phyloP scores from a whole-genome alignment of 164 flowering plant genomes.

The Saururus chinensis region DNA sequence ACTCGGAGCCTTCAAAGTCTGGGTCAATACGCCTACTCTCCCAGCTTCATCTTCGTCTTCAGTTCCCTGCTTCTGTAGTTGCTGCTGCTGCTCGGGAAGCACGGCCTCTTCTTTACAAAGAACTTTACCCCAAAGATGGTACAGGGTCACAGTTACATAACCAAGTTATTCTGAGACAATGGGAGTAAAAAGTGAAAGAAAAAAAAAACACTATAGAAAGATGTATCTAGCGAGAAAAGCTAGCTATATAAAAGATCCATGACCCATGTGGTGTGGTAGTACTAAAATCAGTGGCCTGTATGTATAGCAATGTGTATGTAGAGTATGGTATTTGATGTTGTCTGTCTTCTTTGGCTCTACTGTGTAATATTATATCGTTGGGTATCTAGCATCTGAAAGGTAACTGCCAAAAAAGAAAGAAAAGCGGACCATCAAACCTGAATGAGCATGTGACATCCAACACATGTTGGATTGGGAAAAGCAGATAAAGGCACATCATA shows the following conservation, averaged over 20 bases:
- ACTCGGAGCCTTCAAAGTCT: too few species aligned
- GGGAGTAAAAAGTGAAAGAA: background rate
- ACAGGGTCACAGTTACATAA: background rate
- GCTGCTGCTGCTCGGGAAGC: too few species aligned
- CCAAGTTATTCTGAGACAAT: background rate
- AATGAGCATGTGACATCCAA: background rate
- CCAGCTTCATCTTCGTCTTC: too few species aligned
- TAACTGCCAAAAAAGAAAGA: conserved; percentile 1
- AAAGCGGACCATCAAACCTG: background rate
- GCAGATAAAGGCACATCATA: background rate
- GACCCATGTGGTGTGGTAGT: background rate
- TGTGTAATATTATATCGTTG: conserved; percentile 1
- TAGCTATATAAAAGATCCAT: background rate
- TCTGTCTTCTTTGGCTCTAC: conserved; percentile 3
- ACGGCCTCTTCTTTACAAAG: background rate
- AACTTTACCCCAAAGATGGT: background rate
- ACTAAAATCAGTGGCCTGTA: conserved; percentile 10
- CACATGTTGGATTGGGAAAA: background rate
- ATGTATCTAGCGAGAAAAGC: background rate
- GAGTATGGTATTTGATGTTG: conserved; percentile 6
- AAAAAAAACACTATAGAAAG: background rate
- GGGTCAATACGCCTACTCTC: too few species aligned
- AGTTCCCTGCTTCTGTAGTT: too few species aligned
- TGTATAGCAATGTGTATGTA: conserved; percentile 8
- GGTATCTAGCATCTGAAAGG: background rate